Percentiles rank a stretch among this genome's conserved stretches.
phyloP scores from a whole-genome alignment of 441 rosid genomes.

The Arabidopsis hybrid region DNA sequence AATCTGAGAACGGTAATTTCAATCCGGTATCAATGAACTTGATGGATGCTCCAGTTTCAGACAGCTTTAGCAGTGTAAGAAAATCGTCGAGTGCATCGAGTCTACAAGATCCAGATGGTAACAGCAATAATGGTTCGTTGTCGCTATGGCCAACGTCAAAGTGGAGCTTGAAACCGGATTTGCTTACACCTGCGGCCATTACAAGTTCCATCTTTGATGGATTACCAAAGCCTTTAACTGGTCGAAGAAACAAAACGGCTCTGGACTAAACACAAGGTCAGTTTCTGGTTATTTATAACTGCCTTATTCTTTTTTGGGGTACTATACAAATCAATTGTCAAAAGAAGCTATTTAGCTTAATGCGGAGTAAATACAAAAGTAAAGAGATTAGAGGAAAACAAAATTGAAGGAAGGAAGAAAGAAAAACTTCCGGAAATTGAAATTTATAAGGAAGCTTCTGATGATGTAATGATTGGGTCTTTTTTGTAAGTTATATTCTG shows the following conservation, averaged over 20 bases:
- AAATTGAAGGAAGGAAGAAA: slow-evolving; percentile 14
- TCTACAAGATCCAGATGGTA: slow-evolving; percentile 61
- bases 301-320: slow-evolving; percentile 32
- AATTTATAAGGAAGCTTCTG: slow-evolving; percentile 32
- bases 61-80: slow-evolving; percentile 53
- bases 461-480: slow-evolving; percentile 30
- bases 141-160: slow-evolving; percentile 57
- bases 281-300: slow-evolving; percentile 37
- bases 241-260: slow-evolving; percentile 66
- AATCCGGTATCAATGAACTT: slow-evolving; percentile 42
- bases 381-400: slow-evolving; percentile 39
- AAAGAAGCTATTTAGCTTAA: slow-evolving; percentile 40
- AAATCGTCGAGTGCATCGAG: slow-evolving; percentile 74
- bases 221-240: slow-evolving; percentile 65
- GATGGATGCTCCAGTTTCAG: slow-evolving; percentile 47
- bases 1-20: slow-evolving; percentile 45
- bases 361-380: slow-evolving; percentile 44
- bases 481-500: slow-evolving; percentile 37
- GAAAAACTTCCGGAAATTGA: slow-evolving; percentile 16
- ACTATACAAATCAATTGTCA: slow-evolving; percentile 41
- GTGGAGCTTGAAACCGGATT: slow-evolving; percentile 64
- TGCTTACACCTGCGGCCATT: slow-evolving; percentile 58
- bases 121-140: slow-evolving; percentile 42
- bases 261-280: slow-evolving; percentile 48
- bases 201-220: slow-evolving; percentile 74